Evolutionary conservation across 1,284 basidiomycete species (phyloP).

Genomic region (Irpex lacteus): DNA sequence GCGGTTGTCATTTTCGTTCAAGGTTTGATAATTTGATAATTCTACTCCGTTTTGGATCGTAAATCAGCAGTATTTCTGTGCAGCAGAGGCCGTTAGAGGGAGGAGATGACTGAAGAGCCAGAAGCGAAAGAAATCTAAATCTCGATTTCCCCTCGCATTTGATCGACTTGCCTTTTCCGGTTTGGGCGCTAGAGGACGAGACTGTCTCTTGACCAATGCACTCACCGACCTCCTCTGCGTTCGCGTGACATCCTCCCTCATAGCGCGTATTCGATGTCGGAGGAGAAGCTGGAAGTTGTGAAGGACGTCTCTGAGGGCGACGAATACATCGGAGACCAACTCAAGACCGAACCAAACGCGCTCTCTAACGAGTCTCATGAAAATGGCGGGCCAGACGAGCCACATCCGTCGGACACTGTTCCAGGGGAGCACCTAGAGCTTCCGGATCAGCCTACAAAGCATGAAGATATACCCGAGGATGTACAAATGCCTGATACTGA

Average conservation of each 20-base stretch:
- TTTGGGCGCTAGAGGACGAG: neutral
- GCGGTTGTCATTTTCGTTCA: conserved; percentile 33
- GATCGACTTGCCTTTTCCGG: neutral
- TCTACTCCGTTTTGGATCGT: neutral
- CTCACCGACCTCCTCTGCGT: neutral
- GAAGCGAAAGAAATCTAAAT: conserved; percentile 1
- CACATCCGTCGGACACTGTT: neutral
- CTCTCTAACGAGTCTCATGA: neutral
- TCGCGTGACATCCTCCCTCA: neutral
- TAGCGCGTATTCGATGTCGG: neutral
- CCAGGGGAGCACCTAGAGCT: neutral
- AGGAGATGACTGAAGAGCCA: neutral
- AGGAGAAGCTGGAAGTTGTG: neutral
- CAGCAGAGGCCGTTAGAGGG: neutral
- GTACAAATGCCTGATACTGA: neutral
- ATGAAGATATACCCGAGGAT: neutral
- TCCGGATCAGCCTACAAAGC: neutral
- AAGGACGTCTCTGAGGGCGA: neutral
- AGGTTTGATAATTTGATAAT: neutral
- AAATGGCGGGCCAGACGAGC: neutral
- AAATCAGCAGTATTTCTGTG: neutral
- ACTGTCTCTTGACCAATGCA: neutral
- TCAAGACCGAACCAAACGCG: neutral
- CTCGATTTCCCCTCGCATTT: neutral
- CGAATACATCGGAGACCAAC: neutral